Conservation (phyloP, 2,329 filamentous ascomycete species). For the Parasarocladium wereldwijsianum region DNA sequence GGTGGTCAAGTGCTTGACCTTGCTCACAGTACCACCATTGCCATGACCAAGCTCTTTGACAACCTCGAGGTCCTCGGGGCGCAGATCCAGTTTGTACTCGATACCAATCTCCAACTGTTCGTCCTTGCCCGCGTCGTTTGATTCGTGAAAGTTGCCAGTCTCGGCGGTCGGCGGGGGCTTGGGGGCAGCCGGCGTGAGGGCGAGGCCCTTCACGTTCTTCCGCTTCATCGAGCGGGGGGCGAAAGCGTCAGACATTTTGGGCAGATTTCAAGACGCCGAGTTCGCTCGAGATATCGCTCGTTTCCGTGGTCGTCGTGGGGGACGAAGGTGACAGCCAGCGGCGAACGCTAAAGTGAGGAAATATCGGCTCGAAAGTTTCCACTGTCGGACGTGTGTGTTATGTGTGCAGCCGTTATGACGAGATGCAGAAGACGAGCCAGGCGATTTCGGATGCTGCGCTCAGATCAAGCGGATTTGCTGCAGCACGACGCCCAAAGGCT, state of each 20-base stretch:
- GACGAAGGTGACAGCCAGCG: not conserved
- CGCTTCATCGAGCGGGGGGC: conserved; percentile 81
- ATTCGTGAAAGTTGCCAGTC: conserved; percentile 46
- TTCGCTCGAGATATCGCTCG: not conserved
- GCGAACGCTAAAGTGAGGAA: conserved; percentile 1
- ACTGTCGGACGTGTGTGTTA: too few relatives aligned
- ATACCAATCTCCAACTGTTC: conserved; percentile 83
- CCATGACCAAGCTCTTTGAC: conserved; percentile 90
- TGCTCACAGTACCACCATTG: conserved; percentile 96
- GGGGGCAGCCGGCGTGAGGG: conserved; percentile 64
- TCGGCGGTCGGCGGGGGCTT: conserved; percentile 60
- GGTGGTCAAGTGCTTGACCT: conserved; percentile 87
- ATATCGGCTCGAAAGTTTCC: too few relatives aligned
- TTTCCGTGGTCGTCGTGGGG: not conserved
- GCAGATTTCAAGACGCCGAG: not conserved
- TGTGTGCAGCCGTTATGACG: too few relatives aligned
- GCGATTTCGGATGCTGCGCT: too few relatives aligned
- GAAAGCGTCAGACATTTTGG: conserved; percentile 46
- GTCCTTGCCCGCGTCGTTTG: conserved; percentile 37
- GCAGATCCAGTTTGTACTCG: conserved; percentile 87
- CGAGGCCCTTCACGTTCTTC: conserved; percentile 96
- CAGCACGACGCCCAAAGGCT: too few relatives aligned
- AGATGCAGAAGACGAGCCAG: too few relatives aligned
- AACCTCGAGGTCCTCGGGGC: conserved; percentile 82
- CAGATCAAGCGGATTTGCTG: too few relatives aligned